Evolutionary conservation across 164 flowering plant genomes (phyloP), one percentile per base, ranked within the genome.

Genomic region (Macadamia integrifolia): DNA sequence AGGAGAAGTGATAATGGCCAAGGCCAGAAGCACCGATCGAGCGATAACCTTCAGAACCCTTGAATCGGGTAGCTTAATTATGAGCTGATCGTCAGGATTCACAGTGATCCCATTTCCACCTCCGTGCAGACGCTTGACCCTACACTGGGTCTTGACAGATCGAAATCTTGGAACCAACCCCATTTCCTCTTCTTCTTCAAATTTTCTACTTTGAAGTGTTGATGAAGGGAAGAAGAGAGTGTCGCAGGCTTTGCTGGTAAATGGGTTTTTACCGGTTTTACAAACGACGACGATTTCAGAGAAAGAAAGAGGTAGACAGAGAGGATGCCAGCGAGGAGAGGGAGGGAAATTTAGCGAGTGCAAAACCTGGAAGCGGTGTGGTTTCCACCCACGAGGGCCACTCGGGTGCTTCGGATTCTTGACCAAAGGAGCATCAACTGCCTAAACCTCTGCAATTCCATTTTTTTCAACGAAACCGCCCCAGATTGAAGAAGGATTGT

Each of bases 311-410:
- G 49, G 60, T 2, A 58, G 69, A 35, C 3, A 60, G 49, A 55
- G 49, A 50, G 10, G 23, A 28, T 55, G 43, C 58, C 55, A 43
- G 10, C 31, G 50, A 18, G 65, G 61, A 56, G 40, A 18, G 35
- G 32, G 66, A 64, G 43, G n/a, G 6, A 18, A 8, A 12, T 14
- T 73, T 93, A 93, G 83, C 98, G 96, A 70, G 87, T 75, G 78
- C 96, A 93, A 73, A 93, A 93, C 71, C 98, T 82, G 72, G 97
- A 79, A 35, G 97, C 88, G 78, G 97, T 91, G 87, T 93, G 97
- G 69, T 93, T 93, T 62, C 98, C 98, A 88, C 98, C 97, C 91
- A 88, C 86, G 78, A 93, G 97, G 73, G 92, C 84, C 42, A 88
- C 84, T 72, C 88, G 87, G 49, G 70, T 68, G 49, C 69, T 80